Conservation (phyloP, 2,329 filamentous ascomycete genomes). For the Ceratocystis albifundus region DNA sequence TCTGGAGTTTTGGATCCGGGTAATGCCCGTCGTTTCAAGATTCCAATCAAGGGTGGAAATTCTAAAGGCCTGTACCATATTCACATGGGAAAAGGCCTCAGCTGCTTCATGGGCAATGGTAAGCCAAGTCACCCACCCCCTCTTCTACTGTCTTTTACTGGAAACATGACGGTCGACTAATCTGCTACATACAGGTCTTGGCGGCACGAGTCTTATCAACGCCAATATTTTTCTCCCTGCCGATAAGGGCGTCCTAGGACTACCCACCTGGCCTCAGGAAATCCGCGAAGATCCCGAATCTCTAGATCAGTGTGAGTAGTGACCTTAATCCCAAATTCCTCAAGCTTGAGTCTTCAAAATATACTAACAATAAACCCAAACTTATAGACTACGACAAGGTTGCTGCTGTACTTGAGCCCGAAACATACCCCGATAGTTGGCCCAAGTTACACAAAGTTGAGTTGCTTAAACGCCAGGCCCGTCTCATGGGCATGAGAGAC, state of each 20-base stretch:
- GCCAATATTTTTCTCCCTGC: constrained; percentile 55
- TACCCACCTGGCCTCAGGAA: constrained; percentile 48
- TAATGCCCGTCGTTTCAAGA: constrained; percentile 30
- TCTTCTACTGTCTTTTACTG: not conserved
- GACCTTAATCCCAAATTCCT: constrained; percentile 1
- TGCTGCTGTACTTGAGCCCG: constrained; percentile 45
- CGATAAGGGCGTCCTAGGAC: constrained; percentile 41
- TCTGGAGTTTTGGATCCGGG: constrained; percentile 42
- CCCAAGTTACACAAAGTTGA: constrained; percentile 47
- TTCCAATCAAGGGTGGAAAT: constrained; percentile 39
- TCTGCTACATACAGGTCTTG: constrained; percentile 37
- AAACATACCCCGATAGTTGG: constrained; percentile 46
- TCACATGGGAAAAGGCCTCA: constrained; percentile 51
- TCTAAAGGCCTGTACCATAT: constrained; percentile 53
- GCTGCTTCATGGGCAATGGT: constrained; percentile 50
- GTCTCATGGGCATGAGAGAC: constrained; percentile 38
- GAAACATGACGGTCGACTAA: not conserved
- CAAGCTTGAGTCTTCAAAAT: not conserved
- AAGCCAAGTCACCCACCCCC: constrained; percentile 28
- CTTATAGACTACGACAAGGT: constrained; percentile 47
- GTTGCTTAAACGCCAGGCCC: constrained; percentile 46
- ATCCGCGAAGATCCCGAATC: constrained; percentile 36
- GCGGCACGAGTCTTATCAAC: constrained; percentile 55
- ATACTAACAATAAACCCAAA: not conserved
- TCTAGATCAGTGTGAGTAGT: constrained; percentile 40